Base-by-base conservation (phyloP, 2,329 filamentous ascomycete genomes). In the Pseudogymnoascus sp. region DNA sequence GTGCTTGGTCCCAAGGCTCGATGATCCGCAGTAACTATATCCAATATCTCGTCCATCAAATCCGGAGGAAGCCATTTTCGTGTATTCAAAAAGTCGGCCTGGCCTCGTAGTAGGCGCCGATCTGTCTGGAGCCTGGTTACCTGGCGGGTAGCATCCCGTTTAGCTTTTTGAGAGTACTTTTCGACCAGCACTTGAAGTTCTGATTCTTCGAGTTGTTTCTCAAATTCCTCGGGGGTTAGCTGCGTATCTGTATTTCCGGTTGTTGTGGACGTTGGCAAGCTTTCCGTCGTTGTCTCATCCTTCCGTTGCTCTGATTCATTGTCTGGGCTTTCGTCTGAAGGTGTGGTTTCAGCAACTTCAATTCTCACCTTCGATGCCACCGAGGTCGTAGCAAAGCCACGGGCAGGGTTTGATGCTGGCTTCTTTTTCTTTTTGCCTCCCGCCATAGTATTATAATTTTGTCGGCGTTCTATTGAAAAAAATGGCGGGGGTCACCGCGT, bases 381-480 rank as follows among this genome's bases (percentile, higher is more conserved):
- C 1, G 93, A 98, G 11, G 91, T 96, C 4, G 95, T 99, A 68
- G 93, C 92, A 78, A 97, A 96, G 16, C 93, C 95, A 75, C 95
- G 84, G 41, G 92, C 92, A 65, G 93, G 91, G 76, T 97, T 98
- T 34, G 88, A 85, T 25, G 85, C 85, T 63, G 90, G 83, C 83
- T 97, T 98, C 81, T 97, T 96, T 79, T 96, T 96, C 77, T 91
- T 90, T 73, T 81, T 87, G 65, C 79, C 77, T 48, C 80, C 81
- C 64, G 89, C 88, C 51, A 57, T 57, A 57, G 51, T 57, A 34
- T 57, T 57, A 57, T 57, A 34, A 57, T 57, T 31, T 57, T 34
- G 51, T 57, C 25, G 51, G 51, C 51, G 51, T 34, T 57, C 28
- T 57, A 57, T 34, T 34, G 51, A 57, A 57, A 57, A 57, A 57